Percentiles rank a stretch among this genome's conserved stretches.
These are phyloP conservation scores for Graphilbum ipis-grandicollis DNA, from an alignment of 2,329 filamentous ascomycete genomes.

Conservation along the genomic window DNA sequence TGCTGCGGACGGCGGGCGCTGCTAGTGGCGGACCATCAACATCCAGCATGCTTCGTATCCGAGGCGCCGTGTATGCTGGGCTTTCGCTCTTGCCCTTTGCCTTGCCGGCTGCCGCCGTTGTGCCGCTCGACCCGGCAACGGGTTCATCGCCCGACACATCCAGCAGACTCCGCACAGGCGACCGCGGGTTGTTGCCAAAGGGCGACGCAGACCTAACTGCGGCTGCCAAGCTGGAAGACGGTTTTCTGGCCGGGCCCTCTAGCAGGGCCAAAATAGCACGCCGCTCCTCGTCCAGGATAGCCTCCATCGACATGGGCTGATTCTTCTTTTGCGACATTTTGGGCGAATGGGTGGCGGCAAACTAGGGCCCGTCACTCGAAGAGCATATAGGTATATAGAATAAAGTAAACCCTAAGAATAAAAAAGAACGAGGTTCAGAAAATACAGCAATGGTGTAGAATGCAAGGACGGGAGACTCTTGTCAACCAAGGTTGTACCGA, in stretches of 20 bases:
- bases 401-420: too few species aligned
- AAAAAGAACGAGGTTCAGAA: too few species aligned
- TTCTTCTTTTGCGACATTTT: constrained; percentile 16
- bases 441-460: too few species aligned
- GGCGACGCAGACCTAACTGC: constrained; percentile 32
- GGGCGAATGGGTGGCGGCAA: neutral
- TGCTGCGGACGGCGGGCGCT: constrained; percentile 42
- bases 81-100: too few species aligned
- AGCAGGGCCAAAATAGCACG: constrained; percentile 54
- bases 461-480: too few species aligned
- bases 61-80: too few species aligned
- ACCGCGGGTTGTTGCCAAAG: constrained; percentile 34
- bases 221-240: constrained; percentile 13
- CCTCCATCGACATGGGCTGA: constrained; percentile 60
- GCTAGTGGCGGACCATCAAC: constrained; percentile 20
- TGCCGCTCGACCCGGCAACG: too few species aligned
- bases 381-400: too few species aligned
- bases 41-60: constrained; percentile 1
- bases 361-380: too few species aligned
- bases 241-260: constrained; percentile 14
- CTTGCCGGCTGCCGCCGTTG: too few species aligned
- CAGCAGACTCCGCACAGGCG: constrained; percentile 53
- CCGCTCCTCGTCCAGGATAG: constrained; percentile 61
- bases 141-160: neutral
- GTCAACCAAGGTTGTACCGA: too few species aligned